Percentiles rank a stretch among this genome's conserved stretches.
Conservation (phyloP, 371 early-diverging fungal species). For the Rhizopus microsporus region DNA sequence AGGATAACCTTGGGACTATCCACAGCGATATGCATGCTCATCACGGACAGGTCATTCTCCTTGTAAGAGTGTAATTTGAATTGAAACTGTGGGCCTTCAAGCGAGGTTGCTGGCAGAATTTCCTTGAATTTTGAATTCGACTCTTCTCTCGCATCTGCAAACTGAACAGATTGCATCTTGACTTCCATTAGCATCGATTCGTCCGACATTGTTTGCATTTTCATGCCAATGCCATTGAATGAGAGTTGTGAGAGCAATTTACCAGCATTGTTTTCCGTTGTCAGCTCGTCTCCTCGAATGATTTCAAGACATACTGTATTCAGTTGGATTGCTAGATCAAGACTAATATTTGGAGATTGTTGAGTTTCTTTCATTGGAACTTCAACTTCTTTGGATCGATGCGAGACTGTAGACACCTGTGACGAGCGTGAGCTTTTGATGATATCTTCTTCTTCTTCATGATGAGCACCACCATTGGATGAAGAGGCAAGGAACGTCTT, state of each 20-base stretch:
- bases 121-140: constrained; percentile 81
- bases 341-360: constrained; percentile 1
- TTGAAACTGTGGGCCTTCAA: constrained; percentile 73
- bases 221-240: constrained; percentile 57
- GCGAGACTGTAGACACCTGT: neutral
- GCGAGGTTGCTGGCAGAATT: constrained; percentile 70
- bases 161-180: constrained; percentile 69
- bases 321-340: constrained; percentile 29
- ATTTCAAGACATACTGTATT: constrained; percentile 44
- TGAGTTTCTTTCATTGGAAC: neutral
- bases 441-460: neutral
- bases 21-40: constrained; percentile 67
- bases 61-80: constrained; percentile 39
- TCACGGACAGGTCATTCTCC: constrained; percentile 22
- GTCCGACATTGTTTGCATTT: constrained; percentile 65
- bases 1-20: constrained; percentile 83
- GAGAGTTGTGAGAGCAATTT: constrained; percentile 54
- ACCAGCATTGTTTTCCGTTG: constrained; percentile 12
- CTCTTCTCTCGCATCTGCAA: constrained; percentile 78
- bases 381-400: neutral
- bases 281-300: constrained; percentile 56
- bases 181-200: constrained; percentile 75
- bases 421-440: neutral
- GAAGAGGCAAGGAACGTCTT: constrained; percentile 53
- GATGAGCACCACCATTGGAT: neutral